These are phyloP conservation scores for Henckelia pumila DNA, from an alignment of 257 asterid genomes.

Conservation along the genomic window DNA sequence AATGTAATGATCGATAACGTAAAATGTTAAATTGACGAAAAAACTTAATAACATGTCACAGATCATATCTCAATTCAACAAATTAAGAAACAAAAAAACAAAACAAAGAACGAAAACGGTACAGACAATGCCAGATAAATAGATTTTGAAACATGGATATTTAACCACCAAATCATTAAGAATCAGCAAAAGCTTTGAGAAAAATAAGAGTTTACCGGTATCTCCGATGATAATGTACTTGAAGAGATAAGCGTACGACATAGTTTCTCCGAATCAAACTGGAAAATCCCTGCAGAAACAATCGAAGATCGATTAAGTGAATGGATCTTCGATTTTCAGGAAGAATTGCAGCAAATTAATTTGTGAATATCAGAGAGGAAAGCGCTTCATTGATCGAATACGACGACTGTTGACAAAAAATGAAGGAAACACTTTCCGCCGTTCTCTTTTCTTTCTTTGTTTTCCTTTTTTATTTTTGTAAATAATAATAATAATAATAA, in stretches of 20 bases:
- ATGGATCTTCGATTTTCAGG: neutral
- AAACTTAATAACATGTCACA: neutral
- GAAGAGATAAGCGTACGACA: slow-evolving; percentile 72
- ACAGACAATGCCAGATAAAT: neutral
- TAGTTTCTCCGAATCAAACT: slow-evolving; percentile 31
- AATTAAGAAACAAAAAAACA: too few species aligned
- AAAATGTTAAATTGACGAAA: too few species aligned
- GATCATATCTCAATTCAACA: neutral
- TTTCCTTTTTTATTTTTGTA: too few species aligned
- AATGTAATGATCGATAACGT: neutral
- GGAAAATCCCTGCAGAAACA: neutral
- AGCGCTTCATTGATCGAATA: neutral
- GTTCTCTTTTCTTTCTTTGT: neutral
- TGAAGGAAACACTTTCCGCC: neutral
- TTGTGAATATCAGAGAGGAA: neutral
- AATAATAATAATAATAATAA: too few species aligned
- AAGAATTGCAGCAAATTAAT: neutral
- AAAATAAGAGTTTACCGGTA: slow-evolving; percentile 35
- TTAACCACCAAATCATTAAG: neutral
- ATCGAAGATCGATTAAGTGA: neutral
- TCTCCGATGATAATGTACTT: slow-evolving; percentile 74
- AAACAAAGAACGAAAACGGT: neutral
- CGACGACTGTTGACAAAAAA: neutral
- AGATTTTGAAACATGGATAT: neutral
- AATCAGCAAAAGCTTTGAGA: neutral